A percentile compares a stretch with the other conserved stretches of the same genome.
These are phyloP conservation scores for Entrophospora sp. DNA, from an alignment of 192 early-diverging fungal genomes.

Conservation along the genomic window DNA sequence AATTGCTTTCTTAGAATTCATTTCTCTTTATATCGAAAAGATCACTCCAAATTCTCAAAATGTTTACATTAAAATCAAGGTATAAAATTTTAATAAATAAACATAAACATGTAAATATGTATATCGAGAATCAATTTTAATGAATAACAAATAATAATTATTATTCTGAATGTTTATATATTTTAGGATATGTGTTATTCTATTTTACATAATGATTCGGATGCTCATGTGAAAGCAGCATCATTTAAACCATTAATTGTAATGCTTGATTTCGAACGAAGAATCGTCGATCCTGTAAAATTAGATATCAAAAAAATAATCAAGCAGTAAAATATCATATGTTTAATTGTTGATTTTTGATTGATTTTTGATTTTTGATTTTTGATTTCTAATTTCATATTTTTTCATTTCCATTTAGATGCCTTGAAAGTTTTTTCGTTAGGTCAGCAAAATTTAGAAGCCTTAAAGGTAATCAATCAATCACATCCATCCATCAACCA, in stretches of 20 bases:
- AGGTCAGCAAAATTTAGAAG: background rate
- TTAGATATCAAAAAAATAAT: slow-evolving; percentile 25
- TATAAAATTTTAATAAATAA: background rate
- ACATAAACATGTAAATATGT: background rate
- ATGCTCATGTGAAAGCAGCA: slow-evolving; percentile 26
- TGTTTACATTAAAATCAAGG: slow-evolving; percentile 35
- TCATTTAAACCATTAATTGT: slow-evolving; percentile 31
- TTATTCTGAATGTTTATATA: slow-evolving; percentile 6
- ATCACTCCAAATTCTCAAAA: slow-evolving; percentile 23
- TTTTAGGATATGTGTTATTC: slow-evolving; percentile 22
- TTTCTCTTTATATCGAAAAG: slow-evolving; percentile 31
- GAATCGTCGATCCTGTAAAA: slow-evolving; percentile 25
- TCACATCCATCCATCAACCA: too few relatives aligned
- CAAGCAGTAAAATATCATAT: slow-evolving; percentile 17
- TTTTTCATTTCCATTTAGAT: background rate
- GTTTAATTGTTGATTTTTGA: slow-evolving; percentile 2
- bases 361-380: too few relatives aligned
- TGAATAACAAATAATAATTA: background rate
- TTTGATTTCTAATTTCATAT: background rate
- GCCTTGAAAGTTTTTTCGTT: background rate
- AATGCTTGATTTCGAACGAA: slow-evolving; percentile 23
- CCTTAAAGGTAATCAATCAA: slow-evolving; percentile 14
- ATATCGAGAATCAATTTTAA: background rate
- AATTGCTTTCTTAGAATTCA: slow-evolving; percentile 35
- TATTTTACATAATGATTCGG: slow-evolving; percentile 26